A percentile compares a stretch with the other conserved stretches of the same genome.
phyloP scores from a whole-genome alignment of 2,329 filamentous ascomycete genomes.

The Plectosphaerella sp. region DNA sequence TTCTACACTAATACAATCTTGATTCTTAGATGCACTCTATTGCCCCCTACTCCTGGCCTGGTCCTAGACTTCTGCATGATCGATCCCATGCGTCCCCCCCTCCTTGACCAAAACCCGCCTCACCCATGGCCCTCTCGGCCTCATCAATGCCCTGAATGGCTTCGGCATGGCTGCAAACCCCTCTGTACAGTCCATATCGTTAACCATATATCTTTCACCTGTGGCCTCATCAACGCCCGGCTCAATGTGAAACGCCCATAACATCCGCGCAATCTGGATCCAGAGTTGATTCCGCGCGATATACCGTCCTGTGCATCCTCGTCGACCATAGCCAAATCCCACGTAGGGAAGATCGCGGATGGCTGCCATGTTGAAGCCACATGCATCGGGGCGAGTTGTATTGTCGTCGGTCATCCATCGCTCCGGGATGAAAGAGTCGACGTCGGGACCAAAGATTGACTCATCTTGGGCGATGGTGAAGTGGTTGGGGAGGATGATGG shows the following conservation, averaged over 20 bases:
- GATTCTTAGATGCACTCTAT: too few species aligned
- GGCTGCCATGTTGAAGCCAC: background rate
- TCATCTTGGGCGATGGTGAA: conserved; percentile 32
- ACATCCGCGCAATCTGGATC: conserved; percentile 32
- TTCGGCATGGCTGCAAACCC: conserved; percentile 18
- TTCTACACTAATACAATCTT: too few species aligned
- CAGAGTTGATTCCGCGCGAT: conserved; percentile 43
- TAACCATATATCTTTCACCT: conserved; percentile 13
- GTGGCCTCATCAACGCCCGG: conserved; percentile 17
- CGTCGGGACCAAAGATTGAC: conserved; percentile 31
- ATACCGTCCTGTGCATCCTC: conserved; percentile 36
- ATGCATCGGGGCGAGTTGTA: too few species aligned
- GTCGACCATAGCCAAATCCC: conserved; percentile 44
- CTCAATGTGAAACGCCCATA: conserved; percentile 47
- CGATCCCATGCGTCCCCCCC: too few species aligned
- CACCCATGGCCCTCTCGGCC: conserved; percentile 20
- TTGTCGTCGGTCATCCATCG: conserved; percentile 42
- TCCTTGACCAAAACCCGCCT: too few species aligned
- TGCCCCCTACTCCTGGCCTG: too few species aligned
- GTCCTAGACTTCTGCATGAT: too few species aligned
- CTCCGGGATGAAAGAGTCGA: conserved; percentile 24
- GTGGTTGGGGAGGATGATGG: conserved; percentile 34
- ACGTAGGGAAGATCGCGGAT: conserved; percentile 21
- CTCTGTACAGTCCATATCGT: conserved; percentile 14
- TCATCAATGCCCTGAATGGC: conserved; percentile 19